Evolutionary conservation across 2,329 filamentous ascomycete genomes (phyloP).

Genomic region (Clonostachys rosea): DNA sequence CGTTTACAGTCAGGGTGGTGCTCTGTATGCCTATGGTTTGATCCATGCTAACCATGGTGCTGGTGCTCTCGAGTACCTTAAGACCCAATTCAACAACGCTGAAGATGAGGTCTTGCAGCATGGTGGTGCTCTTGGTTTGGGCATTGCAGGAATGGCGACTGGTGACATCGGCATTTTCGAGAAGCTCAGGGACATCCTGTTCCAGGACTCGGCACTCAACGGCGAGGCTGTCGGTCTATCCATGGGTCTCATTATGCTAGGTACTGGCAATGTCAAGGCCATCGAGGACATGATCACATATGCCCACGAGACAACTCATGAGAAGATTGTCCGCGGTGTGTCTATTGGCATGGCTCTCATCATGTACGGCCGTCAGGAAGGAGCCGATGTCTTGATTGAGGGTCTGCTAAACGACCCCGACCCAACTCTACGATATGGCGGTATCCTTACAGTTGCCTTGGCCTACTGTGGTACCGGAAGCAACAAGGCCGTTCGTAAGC

Average conservation of each 20-base stretch:
- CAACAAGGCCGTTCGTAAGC: constrained; percentile 96
- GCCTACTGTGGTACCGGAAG: constrained; percentile 96
- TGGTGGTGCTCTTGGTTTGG: constrained; percentile 88
- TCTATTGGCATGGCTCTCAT: constrained; percentile 96
- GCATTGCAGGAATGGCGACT: constrained; percentile 96
- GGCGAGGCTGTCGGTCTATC: constrained; percentile 93
- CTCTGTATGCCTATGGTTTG: constrained; percentile 88
- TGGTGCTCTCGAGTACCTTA: constrained; percentile 78
- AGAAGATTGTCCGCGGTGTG: constrained; percentile 96
- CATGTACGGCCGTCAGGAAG: constrained; percentile 95
- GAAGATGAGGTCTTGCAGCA: constrained; percentile 95
- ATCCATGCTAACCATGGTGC: constrained; percentile 98
- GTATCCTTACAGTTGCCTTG: constrained; percentile 97
- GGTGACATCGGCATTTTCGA: constrained; percentile 89
- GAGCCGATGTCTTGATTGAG: constrained; percentile 90
- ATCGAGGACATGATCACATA: constrained; percentile 97
- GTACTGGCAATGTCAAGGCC: constrained; percentile 91
- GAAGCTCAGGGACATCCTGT: constrained; percentile 82
- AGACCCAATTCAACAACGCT: constrained; percentile 67
- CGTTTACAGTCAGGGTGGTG: constrained; percentile 92
- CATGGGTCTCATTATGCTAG: constrained; percentile 98
- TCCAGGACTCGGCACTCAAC: constrained; percentile 91
- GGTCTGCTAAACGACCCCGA: constrained; percentile 91
- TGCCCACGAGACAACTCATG: constrained; percentile 94
- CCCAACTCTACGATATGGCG: constrained; percentile 89